Conservation (phyloP, 345 rosid species). For the Barbarea vulgaris region DNA sequence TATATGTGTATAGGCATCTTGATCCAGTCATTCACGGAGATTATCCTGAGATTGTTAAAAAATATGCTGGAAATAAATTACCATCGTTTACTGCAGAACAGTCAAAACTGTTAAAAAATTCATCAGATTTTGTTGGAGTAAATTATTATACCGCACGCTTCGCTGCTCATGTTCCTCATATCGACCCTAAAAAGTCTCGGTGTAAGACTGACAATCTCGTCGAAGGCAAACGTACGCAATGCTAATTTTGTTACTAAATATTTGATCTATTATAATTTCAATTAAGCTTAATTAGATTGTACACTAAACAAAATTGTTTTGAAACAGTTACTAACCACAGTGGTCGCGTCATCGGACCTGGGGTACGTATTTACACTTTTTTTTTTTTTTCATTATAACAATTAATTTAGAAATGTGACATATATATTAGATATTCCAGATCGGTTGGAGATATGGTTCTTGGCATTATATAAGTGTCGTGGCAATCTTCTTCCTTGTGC, state of each 20-base stretch:
- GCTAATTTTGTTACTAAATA: not conserved
- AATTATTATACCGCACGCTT: conserved; percentile 35
- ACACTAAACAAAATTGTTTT: not conserved
- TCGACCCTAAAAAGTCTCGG: conserved; percentile 30
- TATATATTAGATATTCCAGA: too few relatives aligned
- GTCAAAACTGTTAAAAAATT: conserved; percentile 30
- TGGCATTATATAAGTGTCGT: too few relatives aligned
- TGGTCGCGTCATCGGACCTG: conserved; percentile 8
- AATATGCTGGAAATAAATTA: conserved; percentile 30
- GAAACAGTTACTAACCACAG: conserved; percentile 29
- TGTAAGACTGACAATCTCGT: conserved; percentile 36
- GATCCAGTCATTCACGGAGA: conserved; percentile 37
- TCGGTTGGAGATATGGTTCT: too few relatives aligned
- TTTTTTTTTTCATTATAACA: too few relatives aligned
- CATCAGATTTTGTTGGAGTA: conserved; percentile 33
- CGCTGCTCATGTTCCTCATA: conserved; percentile 1
- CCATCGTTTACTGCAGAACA: conserved; percentile 34
- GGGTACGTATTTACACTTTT: too few relatives aligned
- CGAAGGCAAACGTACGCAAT: conserved; percentile 25
- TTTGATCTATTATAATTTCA: not conserved
- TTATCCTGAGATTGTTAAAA: conserved; percentile 34
- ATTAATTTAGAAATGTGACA: too few relatives aligned
- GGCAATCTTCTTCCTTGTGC: too few relatives aligned
- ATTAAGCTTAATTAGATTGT: too few relatives aligned
- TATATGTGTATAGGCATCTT: conserved; percentile 31